A percentile compares a stretch with the other conserved stretches of the same genome.
Conservation (phyloP, 495 filamentous ascomycete genomes). For the Xylaria scruposa region DNA sequence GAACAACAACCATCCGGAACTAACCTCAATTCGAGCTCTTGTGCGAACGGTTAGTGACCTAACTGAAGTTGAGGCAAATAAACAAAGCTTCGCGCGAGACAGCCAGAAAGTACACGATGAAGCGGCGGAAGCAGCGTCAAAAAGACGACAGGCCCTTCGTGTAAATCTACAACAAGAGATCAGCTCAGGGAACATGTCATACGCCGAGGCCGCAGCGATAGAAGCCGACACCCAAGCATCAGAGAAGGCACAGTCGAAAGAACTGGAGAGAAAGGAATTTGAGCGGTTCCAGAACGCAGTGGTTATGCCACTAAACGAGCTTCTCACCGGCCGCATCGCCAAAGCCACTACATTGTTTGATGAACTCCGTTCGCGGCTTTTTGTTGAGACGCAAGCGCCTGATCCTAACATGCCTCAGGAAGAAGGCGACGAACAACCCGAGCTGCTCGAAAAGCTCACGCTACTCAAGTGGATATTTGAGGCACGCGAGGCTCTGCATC, state of each 20-base stretch:
- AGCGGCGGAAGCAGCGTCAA: conserved; percentile 47
- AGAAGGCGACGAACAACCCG: conserved; percentile 93
- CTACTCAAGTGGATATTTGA: conserved; percentile 98
- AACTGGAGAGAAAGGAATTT: conserved; percentile 72
- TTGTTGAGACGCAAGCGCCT: conserved; percentile 71
- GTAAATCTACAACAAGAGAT: conserved; percentile 76
- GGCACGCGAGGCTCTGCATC: conserved; percentile 83
- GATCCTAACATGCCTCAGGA: conserved; percentile 86
- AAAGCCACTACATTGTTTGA: conserved; percentile 71
- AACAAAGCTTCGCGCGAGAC: conserved; percentile 61
- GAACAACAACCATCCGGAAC: conserved; percentile 91
- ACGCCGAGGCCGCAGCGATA: conserved; percentile 74
- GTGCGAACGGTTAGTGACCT: conserved; percentile 81
- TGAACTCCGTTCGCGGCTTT: conserved; percentile 72
- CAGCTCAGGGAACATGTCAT: conserved; percentile 74
- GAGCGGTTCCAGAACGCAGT: conserved; percentile 78
- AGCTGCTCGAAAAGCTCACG: conserved; percentile 91
- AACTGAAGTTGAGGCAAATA: conserved; percentile 70
- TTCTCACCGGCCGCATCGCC: conserved; percentile 69
- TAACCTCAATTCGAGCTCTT: conserved; percentile 74
- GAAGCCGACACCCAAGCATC: conserved; percentile 71
- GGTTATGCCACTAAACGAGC: conserved; percentile 75
- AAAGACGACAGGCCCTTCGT: conserved; percentile 53
- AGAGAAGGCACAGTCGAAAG: conserved; percentile 67
- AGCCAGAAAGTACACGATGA: conserved; percentile 54